Base-by-base conservation (phyloP, 352 stramenopile species). In the Phytophthora foliorum region DNA sequence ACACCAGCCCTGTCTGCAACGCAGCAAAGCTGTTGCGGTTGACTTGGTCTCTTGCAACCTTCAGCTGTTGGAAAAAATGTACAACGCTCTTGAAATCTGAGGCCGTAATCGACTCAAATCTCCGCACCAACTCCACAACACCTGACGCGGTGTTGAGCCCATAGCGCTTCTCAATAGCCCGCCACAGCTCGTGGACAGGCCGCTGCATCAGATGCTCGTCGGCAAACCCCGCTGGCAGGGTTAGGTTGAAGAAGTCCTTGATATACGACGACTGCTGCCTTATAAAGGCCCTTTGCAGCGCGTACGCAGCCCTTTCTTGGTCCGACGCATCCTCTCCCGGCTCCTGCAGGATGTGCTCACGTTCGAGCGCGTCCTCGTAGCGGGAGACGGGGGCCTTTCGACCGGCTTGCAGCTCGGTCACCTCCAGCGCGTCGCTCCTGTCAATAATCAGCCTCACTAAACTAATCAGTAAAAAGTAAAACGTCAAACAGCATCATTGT, bases 241-340 rank as follows among this genome's bases (percentile, higher is more conserved):
- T 67, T n/a, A 21, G 6, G 19, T 19, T 60, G 4, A 67, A 16
- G 14, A 67, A 24, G 19, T 46, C 14, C 24, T 57, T 69, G 61
- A 69, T 63, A 32, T 53, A 53, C 2, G 24, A 36, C 17, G 34
- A 41, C 17, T 41, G 34, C 34, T 41, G 34, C 4, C 34, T 41
- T 11, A 11, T 11, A 11, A 41, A 41, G 7, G 34, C 34, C 34
- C 17, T 11, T 41, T 41, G 34, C 10, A 41, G 34, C 7, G 10
- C 34, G 34, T 41, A 11, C 34, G 34, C 34, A 41, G 34, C 7
- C 34, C 17, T 41, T 41, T 41, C 34, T 41, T 5, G 7, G 10
- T 41, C 34, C 34, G 34, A 41, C 31, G 31, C 31, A 36, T 36
- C 6, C 10, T 36, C 31, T 6, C 10, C n/a, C n/a, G n/a, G n/a